These are phyloP conservation scores for Colletotrichum lindemuthianum DNA, from an alignment of 2,329 filamentous ascomycete species.

Conservation along the genomic window DNA sequence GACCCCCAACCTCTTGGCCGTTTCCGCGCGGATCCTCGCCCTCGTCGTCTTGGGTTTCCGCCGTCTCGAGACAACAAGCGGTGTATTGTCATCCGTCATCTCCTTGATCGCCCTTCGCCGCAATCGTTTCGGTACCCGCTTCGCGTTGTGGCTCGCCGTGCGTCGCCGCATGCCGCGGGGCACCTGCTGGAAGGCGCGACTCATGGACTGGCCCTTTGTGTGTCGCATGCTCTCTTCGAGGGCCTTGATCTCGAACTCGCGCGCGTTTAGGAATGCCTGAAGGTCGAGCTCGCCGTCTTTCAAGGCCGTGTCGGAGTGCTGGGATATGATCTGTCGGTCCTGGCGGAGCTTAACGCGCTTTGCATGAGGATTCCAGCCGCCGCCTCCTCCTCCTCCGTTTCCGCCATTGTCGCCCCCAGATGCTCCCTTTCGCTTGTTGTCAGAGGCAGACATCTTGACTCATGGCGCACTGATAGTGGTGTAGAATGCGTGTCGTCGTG, in stretches of 20 bases:
- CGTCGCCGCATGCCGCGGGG: slow-evolving; percentile 85
- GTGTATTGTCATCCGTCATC: slow-evolving; percentile 92
- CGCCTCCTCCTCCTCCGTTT: slow-evolving; percentile 30
- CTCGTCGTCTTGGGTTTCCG: slow-evolving; percentile 69
- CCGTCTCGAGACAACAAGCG: slow-evolving; percentile 74
- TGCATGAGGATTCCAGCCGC: slow-evolving; percentile 39
- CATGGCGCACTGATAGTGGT: slow-evolving; percentile 20
- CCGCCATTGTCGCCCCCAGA: slow-evolving; percentile 36
- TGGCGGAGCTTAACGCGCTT: slow-evolving; percentile 60
- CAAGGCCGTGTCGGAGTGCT: slow-evolving; percentile 61
- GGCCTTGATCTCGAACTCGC: slow-evolving; percentile 89
- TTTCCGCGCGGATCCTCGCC: slow-evolving; percentile 76
- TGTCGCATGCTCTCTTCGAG: slow-evolving; percentile 84
- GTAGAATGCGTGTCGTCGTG: neutral
- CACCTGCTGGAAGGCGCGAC: slow-evolving; percentile 89
- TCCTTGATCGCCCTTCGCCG: slow-evolving; percentile 74
- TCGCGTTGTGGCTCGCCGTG: slow-evolving; percentile 95
- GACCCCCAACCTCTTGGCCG: slow-evolving; percentile 74
- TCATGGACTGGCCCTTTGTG: slow-evolving; percentile 70
- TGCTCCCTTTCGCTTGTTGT: slow-evolving; percentile 43
- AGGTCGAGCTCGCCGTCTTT: slow-evolving; percentile 85
- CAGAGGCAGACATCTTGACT: slow-evolving; percentile 30
- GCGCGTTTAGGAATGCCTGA: slow-evolving; percentile 82
- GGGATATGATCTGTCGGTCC: slow-evolving; percentile 60
- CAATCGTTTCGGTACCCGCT: slow-evolving; percentile 83